phyloP scores from a whole-genome alignment of 495 filamentous ascomycete genomes.

The Xylaria castorea region DNA sequence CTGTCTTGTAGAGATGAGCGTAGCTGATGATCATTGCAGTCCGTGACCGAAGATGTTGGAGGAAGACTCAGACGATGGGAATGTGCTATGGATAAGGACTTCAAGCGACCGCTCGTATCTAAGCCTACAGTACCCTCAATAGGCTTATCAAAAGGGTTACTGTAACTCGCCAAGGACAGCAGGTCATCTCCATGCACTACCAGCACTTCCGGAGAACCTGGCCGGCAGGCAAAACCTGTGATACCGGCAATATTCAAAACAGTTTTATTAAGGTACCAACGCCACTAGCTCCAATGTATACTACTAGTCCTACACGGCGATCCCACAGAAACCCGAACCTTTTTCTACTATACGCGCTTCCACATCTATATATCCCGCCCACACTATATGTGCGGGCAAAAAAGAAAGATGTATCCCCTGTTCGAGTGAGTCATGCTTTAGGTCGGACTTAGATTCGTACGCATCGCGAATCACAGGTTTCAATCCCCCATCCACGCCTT shows the following conservation, averaged over 20 bases:
- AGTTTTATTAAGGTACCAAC: background rate
- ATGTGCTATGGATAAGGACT: background rate
- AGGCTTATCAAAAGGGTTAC: background rate
- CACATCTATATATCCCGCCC: background rate
- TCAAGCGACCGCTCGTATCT: background rate
- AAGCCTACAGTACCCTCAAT: background rate
- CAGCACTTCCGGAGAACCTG: background rate
- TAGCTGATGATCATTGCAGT: background rate
- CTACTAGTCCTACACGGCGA: background rate
- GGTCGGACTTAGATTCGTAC: background rate
- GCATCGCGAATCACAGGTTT: background rate
- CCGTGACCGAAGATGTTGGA: background rate
- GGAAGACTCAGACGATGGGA: background rate
- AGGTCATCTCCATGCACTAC: background rate
- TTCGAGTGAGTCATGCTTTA: background rate
- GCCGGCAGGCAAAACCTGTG: background rate
- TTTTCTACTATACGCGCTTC: background rate
- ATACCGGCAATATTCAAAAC: background rate
- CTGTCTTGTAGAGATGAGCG: background rate
- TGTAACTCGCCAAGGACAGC: background rate
- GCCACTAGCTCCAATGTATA: background rate
- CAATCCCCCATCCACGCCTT: background rate
- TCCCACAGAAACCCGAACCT: background rate
- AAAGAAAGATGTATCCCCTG: background rate
- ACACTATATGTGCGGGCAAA: background rate